phyloP scores from a whole-genome alignment of 2,329 filamentous ascomycete genomes.

The Ambrosiella xylebori region DNA sequence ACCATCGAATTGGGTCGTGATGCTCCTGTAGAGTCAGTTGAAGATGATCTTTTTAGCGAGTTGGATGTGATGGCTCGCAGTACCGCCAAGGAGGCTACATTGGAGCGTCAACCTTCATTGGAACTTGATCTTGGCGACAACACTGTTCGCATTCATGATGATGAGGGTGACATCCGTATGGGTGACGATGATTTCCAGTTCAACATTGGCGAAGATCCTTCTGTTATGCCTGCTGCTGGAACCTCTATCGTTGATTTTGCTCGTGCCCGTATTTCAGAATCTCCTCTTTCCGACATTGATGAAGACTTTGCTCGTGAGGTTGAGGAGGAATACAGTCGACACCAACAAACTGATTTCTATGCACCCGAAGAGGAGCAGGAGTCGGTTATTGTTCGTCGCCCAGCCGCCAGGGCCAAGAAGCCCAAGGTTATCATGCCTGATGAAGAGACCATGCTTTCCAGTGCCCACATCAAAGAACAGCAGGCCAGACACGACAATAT shows the following conservation, averaged over 20 bases:
- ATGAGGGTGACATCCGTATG: conserved; percentile 48
- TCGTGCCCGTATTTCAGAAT: conserved; percentile 49
- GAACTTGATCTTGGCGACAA: conserved; percentile 37
- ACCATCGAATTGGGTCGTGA: conserved; percentile 87
- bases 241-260: conserved; percentile 28
- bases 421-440: conserved; percentile 75
- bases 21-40: conserved; percentile 50
- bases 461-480: conserved; percentile 64
- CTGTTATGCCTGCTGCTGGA: conserved; percentile 28
- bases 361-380: conserved; percentile 42
- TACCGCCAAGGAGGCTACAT: conserved; percentile 29
- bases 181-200: conserved; percentile 47
- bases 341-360: conserved; percentile 38
- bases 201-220: conserved; percentile 38
- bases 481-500: conserved; percentile 77
- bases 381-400: conserved; percentile 42
- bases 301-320: conserved; percentile 43
- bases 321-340: conserved; percentile 38
- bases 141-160: conserved; percentile 41
- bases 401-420: conserved; percentile 56
- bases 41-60: conserved; percentile 54
- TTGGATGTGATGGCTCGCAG: conserved; percentile 38
- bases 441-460: conserved; percentile 58
- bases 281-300: conserved; percentile 52
- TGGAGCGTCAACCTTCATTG: conserved; percentile 37